These are phyloP conservation scores for Amauroascus niger DNA, from an alignment of 2,329 filamentous ascomycete genomes.

Conservation along the genomic window DNA sequence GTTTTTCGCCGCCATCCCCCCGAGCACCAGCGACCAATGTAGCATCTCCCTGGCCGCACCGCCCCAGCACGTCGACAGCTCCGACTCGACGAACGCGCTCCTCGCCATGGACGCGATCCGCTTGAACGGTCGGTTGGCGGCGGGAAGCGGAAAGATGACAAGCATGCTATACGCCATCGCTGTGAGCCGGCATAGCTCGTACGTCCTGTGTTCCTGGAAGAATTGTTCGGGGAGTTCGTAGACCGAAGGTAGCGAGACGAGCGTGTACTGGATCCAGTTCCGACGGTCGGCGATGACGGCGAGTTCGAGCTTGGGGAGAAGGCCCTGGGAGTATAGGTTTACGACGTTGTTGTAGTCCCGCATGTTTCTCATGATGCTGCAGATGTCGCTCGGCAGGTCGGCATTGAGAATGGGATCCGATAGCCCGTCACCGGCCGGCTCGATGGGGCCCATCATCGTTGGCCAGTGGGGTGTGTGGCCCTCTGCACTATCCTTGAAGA, in stretches of 20 bases:
- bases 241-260: constrained; percentile 26
- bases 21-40: constrained; percentile 31
- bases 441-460: constrained; percentile 8
- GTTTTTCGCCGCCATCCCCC: constrained; percentile 32
- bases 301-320: constrained; percentile 17
- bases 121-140: constrained; percentile 29
- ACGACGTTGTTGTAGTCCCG: constrained; percentile 23
- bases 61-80: constrained; percentile 22
- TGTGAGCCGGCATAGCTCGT: constrained; percentile 31
- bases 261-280: constrained; percentile 32
- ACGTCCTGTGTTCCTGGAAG: constrained; percentile 19
- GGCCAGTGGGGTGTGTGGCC: constrained; percentile 19
- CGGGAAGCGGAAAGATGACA: constrained; percentile 34
- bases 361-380: constrained; percentile 20
- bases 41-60: constrained; percentile 19
- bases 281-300: constrained; percentile 28
- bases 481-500: constrained; percentile 18
- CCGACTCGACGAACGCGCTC: constrained; percentile 20
- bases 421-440: background rate
- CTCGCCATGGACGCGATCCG: constrained; percentile 24
- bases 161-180: constrained; percentile 31
- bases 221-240: constrained; percentile 17
- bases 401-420: constrained; percentile 7
- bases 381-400: constrained; percentile 10
- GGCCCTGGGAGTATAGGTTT: constrained; percentile 19